These are phyloP conservation scores for Graphilbum fragrans DNA, from an alignment of 2,329 filamentous ascomycete species.

Conservation along the genomic window DNA sequence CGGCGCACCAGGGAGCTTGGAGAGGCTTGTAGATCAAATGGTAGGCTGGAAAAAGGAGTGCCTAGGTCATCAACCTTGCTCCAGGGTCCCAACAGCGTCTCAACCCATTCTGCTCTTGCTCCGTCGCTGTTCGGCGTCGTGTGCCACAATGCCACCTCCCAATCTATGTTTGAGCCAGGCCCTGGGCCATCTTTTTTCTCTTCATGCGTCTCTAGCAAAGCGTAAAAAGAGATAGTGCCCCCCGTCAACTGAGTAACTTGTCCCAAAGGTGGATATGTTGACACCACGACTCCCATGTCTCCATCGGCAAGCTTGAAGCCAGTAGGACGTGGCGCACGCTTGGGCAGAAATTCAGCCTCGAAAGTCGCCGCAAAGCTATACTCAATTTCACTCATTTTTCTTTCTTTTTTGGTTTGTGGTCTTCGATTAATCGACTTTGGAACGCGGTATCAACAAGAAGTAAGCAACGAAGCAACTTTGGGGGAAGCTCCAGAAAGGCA, in stretches of 20 bases:
- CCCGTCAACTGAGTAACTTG: constrained; percentile 53
- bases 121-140: constrained; percentile 14
- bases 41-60: constrained; percentile 23
- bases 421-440: no score
- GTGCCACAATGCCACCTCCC: constrained; percentile 69
- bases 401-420: no score
- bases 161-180: constrained; percentile 22
- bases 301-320: background rate
- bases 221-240: constrained; percentile 45
- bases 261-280: constrained; percentile 58
- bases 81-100: constrained; percentile 32
- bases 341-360: background rate
- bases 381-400: background rate
- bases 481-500: no score
- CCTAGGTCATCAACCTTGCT: constrained; percentile 3
- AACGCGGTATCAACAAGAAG: no score
- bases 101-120: constrained; percentile 25
- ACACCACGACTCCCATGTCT: constrained; percentile 5
- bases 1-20: constrained; percentile 22
- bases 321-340: background rate
- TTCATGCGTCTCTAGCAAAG: constrained; percentile 57
- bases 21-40: constrained; percentile 23
- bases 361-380: background rate
- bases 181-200: constrained; percentile 33
- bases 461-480: no score